Percentiles rank a stretch among this genome's conserved stretches.
Conservation (phyloP, 1,284 basidiomycete genomes). For the Microbotryomycetes sp. region DNA sequence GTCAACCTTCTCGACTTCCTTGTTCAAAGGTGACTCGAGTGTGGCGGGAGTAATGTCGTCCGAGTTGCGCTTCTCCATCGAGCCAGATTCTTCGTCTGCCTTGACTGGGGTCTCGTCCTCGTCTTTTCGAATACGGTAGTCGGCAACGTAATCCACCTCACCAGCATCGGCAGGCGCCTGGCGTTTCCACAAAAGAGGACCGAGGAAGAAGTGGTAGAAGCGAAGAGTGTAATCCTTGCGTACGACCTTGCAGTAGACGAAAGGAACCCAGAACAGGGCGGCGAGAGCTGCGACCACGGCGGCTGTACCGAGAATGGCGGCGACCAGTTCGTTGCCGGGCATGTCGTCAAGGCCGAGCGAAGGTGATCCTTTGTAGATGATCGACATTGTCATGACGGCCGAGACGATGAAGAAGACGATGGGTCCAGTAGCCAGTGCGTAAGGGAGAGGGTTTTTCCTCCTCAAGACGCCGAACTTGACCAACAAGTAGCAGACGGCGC, state of each 20-base stretch:
- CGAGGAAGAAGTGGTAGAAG: conserved; percentile 48
- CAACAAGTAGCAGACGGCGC: conserved; percentile 45
- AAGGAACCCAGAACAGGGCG: conserved; percentile 49
- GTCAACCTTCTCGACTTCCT: conserved; percentile 30
- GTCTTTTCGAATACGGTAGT: conserved; percentile 42
- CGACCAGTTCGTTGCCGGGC: conserved; percentile 41
- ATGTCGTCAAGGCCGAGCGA: conserved; percentile 46
- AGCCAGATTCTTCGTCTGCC: conserved; percentile 17
- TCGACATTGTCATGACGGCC: conserved; percentile 29
- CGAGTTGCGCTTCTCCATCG: not conserved
- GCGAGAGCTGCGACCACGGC: conserved; percentile 44
- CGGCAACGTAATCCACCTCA: conserved; percentile 39
- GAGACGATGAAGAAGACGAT: conserved; percentile 46
- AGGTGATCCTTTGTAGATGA: conserved; percentile 47
- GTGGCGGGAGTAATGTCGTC: not conserved
- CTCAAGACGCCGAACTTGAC: conserved; percentile 45
- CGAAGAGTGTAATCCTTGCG: conserved; percentile 47
- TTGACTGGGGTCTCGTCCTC: conserved; percentile 11
- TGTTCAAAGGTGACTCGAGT: conserved; percentile 6
- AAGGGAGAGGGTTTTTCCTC: conserved; percentile 42
- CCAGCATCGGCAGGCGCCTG: conserved; percentile 41
- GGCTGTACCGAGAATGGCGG: conserved; percentile 46
- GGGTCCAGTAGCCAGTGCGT: conserved; percentile 43
- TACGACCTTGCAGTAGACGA: conserved; percentile 47
- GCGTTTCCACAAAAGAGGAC: conserved; percentile 48